Conservation (phyloP, 768 basidiomycete species). For the Podaxis pistillaris region DNA sequence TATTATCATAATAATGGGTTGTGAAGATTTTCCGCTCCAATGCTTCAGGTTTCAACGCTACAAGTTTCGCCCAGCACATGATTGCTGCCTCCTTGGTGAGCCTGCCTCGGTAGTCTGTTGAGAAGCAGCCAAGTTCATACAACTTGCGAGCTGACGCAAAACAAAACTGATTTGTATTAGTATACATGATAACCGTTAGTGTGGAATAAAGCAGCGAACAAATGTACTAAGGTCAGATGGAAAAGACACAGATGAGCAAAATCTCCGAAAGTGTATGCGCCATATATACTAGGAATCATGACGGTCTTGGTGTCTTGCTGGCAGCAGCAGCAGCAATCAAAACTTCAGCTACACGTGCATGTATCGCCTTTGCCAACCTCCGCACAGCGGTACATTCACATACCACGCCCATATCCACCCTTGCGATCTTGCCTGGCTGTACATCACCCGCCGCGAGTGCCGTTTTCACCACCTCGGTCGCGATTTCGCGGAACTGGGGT, state of each 20-base stretch:
- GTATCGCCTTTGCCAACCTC: slow-evolving; percentile 47
- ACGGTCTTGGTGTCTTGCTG: background rate
- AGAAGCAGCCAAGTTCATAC: too few relatives aligned
- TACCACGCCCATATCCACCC: slow-evolving; percentile 61
- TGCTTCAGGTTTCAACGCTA: too few relatives aligned
- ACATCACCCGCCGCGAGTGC: slow-evolving; percentile 30
- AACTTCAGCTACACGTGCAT: slow-evolving; percentile 39
- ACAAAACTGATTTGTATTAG: slow-evolving; percentile 1
- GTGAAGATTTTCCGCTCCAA: too few relatives aligned
- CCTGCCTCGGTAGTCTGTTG: too few relatives aligned
- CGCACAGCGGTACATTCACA: slow-evolving; percentile 51
- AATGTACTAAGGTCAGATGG: background rate
- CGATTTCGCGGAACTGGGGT: slow-evolving; percentile 52
- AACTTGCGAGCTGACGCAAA: too few relatives aligned
- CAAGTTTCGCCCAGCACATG: too few relatives aligned
- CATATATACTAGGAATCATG: background rate
- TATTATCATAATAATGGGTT: too few relatives aligned
- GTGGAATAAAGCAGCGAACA: slow-evolving; percentile 1
- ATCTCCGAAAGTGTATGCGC: background rate
- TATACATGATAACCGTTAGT: slow-evolving; percentile 15
- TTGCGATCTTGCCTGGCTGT: slow-evolving; percentile 42
- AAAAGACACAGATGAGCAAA: background rate
- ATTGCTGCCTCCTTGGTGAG: too few relatives aligned
- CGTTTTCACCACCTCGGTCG: slow-evolving; percentile 47
- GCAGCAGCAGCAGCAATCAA: background rate